Evolutionary conservation across 2,329 filamentous ascomycete genomes (phyloP), one percentile per base, ranked within the genome.

Genomic region (Exserohilum turcica): DNA sequence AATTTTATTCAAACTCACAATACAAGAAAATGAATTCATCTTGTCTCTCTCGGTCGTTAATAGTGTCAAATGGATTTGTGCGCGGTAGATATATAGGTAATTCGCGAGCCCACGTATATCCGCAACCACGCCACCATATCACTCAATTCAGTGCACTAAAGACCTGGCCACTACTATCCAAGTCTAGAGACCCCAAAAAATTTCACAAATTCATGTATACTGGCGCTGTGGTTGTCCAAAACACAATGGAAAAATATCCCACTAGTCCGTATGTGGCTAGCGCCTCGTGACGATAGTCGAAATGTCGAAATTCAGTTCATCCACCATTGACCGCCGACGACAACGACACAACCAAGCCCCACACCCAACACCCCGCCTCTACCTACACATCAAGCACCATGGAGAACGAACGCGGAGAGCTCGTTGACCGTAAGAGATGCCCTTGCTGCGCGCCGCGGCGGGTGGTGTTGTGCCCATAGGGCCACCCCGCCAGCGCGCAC

Each of bases 341-440:
- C 55, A 59, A 60, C 64, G 60, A 66, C 64, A 60, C 65, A 61
- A 59, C 67, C 64, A 56, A 59, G 55, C 52, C 63, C 65, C 58
- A 57, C 60, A 52, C 50, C 48, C 56, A 64, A 65, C 52, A 63
- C 49, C 57, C 65, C 62, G 52, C 58, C 63, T 63, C 63, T 56
- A 66, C 58, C 52, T 51, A 62, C 61, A 66, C 39, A 67, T 65
- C 57, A 62, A 50, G 64, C 77, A 92, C 86, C 82, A 99, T 97
- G 94, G 94, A 99, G 87, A 99, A 99, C 92, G 94, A 97, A 86
- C 92, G 92, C 84, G 93, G 93, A 84, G 92, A 97, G 83, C 92
- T 97, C 84, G 94, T 97, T 81, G 93, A 97, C 84, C 92, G 64
- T 66, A 64, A 62, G 64, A 45, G 42, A 40, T n/a, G 28, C 44